Conservation (phyloP, 1,139 yeast genomes). For the Nakaseomyces nivariensis region DNA sequence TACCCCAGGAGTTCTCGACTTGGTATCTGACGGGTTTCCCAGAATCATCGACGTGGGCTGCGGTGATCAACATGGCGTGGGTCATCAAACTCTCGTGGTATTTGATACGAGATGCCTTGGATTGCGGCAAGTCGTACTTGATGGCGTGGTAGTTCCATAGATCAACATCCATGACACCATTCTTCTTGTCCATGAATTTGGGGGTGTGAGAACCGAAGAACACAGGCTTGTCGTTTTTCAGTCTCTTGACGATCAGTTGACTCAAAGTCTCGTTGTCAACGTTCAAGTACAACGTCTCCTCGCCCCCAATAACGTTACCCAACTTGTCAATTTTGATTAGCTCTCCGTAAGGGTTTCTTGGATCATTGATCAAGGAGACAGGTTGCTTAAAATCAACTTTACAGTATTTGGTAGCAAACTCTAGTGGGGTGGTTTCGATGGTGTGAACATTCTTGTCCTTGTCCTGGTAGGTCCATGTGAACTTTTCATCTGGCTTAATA, state of each 20-base stretch:
- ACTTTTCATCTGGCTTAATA: conserved; percentile 47
- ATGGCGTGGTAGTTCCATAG: conserved; percentile 58
- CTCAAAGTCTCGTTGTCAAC: conserved; percentile 50
- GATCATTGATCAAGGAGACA: conserved; percentile 69
- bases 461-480: conserved; percentile 66
- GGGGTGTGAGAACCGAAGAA: conserved; percentile 85
- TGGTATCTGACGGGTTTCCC: conserved; percentile 65
- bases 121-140: conserved; percentile 50
- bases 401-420: conserved; percentile 46
- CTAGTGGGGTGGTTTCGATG: conserved; percentile 49
- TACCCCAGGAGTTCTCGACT: conserved; percentile 85
- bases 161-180: conserved; percentile 62
- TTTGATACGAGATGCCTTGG: conserved; percentile 47
- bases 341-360: conserved; percentile 57
- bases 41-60: conserved; percentile 53
- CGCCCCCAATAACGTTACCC: conserved; percentile 61
- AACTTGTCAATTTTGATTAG: conserved; percentile 62
- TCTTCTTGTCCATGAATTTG: conserved; percentile 44
- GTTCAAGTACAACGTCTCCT: conserved; percentile 60
- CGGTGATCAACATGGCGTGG: conserved; percentile 78
- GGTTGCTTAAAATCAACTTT: conserved; percentile 43
- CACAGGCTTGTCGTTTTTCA: conserved; percentile 63
- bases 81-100: conserved; percentile 63
- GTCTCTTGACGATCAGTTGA: conserved; percentile 51
- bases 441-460: conserved; percentile 55